Evolutionary conservation across 2,329 filamentous ascomycete species (phyloP).

Genomic region (Calonectria pseudoturangicola): DNA sequence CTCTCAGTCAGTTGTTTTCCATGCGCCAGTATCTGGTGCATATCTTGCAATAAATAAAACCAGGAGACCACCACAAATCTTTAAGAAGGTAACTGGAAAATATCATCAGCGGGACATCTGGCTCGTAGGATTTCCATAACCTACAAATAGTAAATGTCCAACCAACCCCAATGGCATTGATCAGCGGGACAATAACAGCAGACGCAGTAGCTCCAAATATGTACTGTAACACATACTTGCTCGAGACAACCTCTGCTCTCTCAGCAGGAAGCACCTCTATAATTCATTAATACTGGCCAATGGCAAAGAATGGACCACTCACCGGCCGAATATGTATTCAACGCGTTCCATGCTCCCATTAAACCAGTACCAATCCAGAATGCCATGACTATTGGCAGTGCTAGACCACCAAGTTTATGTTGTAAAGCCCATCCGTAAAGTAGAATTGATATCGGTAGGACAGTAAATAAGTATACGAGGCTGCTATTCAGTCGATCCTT

Average conservation of each 20-base stretch:
- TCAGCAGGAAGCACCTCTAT: constrained; percentile 32
- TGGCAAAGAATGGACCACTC: not conserved
- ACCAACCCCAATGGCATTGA: constrained; percentile 28
- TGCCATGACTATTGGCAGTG: constrained; percentile 30
- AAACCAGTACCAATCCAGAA: constrained; percentile 40
- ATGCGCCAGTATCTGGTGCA: constrained; percentile 9
- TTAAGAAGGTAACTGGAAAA: not conserved
- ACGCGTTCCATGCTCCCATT: constrained; percentile 37
- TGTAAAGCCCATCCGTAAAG: constrained; percentile 34
- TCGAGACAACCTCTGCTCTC: constrained; percentile 33
- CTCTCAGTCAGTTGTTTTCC: not conserved
- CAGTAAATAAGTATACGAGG: constrained; percentile 1
- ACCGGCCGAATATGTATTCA: constrained; percentile 38
- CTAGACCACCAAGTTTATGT: constrained; percentile 15
- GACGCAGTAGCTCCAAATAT: constrained; percentile 29
- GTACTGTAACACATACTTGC: constrained; percentile 39
- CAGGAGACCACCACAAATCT: not conserved
- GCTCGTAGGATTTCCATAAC: not conserved
- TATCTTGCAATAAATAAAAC: constrained; percentile 16
- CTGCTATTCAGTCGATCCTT: constrained; percentile 37
- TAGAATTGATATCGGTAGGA: constrained; percentile 30
- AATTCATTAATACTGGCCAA: not conserved
- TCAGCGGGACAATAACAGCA: constrained; percentile 24
- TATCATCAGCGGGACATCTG: not conserved
- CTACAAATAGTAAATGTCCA: constrained; percentile 36